Conservation (phyloP, 108 stramenopile genomes). For the Nitzschia sp. region DNA sequence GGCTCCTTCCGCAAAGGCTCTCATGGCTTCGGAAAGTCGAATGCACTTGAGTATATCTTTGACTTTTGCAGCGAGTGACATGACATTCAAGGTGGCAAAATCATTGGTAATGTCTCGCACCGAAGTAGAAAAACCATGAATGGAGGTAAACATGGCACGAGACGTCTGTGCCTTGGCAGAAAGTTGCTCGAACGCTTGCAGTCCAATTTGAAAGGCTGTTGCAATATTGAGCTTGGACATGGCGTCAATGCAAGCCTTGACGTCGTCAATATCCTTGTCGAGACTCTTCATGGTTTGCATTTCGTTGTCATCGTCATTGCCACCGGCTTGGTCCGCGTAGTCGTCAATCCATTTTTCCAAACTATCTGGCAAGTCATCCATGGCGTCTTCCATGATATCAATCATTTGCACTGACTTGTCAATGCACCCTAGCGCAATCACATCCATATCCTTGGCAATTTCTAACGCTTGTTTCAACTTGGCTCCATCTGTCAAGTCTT, state of each 20-base stretch:
- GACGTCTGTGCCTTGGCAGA: conserved; percentile 38
- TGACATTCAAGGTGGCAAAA: conserved; percentile 30
- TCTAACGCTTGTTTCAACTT: conserved; percentile 30
- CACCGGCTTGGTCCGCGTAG: conserved; percentile 22
- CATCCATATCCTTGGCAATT: conserved; percentile 42
- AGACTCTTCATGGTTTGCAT: conserved; percentile 22
- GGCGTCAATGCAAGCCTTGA: conserved; percentile 42
- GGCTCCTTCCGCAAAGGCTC: conserved; percentile 39
- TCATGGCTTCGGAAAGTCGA: conserved; percentile 22
- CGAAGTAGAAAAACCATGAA: conserved; percentile 37
- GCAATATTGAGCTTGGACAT: conserved; percentile 46
- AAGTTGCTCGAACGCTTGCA: conserved; percentile 44
- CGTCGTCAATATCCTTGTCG: conserved; percentile 44
- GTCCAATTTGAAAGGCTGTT: conserved; percentile 49
- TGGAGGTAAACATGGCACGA: conserved; percentile 36
- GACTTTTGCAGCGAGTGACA: conserved; percentile 21
- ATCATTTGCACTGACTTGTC: conserved; percentile 51
- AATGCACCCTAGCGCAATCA: conserved; percentile 37
- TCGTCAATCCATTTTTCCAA: conserved; percentile 46
- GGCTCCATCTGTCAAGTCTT: conserved; percentile 56
- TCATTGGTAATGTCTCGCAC: conserved; percentile 40
- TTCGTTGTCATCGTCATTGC: conserved; percentile 33
- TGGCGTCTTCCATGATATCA: conserved; percentile 39
- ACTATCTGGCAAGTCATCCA: conserved; percentile 47
- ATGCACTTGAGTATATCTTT: conserved; percentile 47